Base-by-base conservation (phyloP, 1,284 basidiomycete species). In the Sphaerobolus stellatus region DNA sequence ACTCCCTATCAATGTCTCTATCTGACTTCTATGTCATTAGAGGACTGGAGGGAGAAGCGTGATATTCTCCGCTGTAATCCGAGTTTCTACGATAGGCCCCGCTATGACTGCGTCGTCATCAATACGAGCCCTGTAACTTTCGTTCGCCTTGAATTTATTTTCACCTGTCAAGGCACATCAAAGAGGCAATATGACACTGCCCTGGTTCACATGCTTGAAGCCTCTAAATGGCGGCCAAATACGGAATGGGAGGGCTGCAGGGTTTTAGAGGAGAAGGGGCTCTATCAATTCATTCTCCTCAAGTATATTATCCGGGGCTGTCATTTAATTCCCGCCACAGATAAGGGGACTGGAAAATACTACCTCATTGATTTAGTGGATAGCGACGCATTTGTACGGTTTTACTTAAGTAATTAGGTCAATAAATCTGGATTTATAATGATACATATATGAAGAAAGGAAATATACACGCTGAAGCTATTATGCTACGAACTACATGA, bases 171-270 rank as follows among this genome's bases (percentile, higher is more conserved):
- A 38, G 36, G 22, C 22, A n/a, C 36, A 22, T n/a, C n/a, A 7
- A 22, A 7, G n/a, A 16, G 22, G 22, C 36, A 38, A 38, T 38
- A 22, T 38, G 36, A 38, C 36, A 16, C 22, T 38, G 36, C 36
- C 5, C 36, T 38, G n/a, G 36, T 38, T 3, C 3, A 38, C n/a
- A 38, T 38, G 36, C 36, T 38, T 38, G 36, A 5, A 38, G n/a
- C 36, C 5, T 58, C 55, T 22, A 56, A 54, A 22, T 67, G 64
- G 64, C 64, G 57, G 29, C 22, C 36, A 7, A 58, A 52, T 20
- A 22, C 22, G n/a, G 5, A 22, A 22, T 38, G 36, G 36, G 36
- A 38, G 7, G 36, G 36, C n/a, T n/a, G n/a, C n/a, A 16, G 22
- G 22, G 36, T 22, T 38, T 38, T 4, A n/a, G 36, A 38, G 22